Conservation (phyloP, 2,329 filamentous ascomycete genomes). For the Colletotrichum melonis region DNA sequence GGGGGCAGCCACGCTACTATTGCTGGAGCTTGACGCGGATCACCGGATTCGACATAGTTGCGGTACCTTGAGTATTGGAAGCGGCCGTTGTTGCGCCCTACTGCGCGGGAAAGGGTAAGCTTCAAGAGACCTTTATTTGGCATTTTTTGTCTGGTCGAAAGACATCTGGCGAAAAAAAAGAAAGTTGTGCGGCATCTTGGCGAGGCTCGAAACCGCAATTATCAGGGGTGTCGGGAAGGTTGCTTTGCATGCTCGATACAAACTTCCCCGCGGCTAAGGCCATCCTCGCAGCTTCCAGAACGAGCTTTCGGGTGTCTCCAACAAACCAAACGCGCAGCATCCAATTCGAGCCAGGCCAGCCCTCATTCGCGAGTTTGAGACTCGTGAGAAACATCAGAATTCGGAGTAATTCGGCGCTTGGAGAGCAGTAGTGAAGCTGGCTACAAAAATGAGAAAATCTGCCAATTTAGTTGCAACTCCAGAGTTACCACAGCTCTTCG, state of each 20-base stretch:
- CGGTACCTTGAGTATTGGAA: constrained; percentile 31
- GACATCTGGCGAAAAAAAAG: not conserved
- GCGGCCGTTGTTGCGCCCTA: constrained; percentile 19
- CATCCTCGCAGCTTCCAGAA: not conserved
- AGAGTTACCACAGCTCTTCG: constrained; percentile 16
- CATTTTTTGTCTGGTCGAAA: not conserved
- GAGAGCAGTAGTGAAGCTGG: constrained; percentile 3
- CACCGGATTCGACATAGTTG: constrained; percentile 33
- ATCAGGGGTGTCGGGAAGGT: not conserved
- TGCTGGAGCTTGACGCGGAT: constrained; percentile 34
- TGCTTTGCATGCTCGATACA: not conserved
- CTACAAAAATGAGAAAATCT: not conserved
- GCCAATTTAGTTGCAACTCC: not conserved
- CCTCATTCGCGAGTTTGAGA: not conserved
- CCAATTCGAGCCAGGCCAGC: not conserved
- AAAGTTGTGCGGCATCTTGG: not conserved
- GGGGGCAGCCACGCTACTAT: constrained; percentile 25
- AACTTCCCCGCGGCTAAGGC: not conserved
- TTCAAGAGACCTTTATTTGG: not conserved
- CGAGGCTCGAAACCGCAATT: not conserved
- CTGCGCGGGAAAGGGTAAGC: not conserved
- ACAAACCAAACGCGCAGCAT: not conserved
- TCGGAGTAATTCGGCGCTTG: not conserved
- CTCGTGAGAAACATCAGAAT: not conserved
- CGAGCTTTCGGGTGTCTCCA: not conserved